Evolutionary conservation across 306 rosid genomes (phyloP).

Genomic region (Castanea crenata): DNA sequence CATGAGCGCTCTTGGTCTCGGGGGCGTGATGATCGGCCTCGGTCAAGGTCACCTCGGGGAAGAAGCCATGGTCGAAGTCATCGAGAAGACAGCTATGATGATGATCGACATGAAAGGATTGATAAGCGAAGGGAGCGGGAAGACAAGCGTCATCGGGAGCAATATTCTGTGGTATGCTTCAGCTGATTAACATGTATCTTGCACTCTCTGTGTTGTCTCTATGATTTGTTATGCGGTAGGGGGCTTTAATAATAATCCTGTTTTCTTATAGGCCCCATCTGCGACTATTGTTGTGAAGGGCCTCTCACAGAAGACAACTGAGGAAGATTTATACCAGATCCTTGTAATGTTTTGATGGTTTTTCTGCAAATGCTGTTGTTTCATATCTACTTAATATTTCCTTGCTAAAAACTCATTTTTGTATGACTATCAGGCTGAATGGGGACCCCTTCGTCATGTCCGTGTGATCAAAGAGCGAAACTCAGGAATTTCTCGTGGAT

Average conservation of each 20-base stretch:
- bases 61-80: conserved; percentile 78
- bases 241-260: conserved; percentile 20
- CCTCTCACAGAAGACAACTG: conserved; percentile 89
- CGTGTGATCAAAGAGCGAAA: conserved; percentile 96
- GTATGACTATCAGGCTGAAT: conserved; percentile 67
- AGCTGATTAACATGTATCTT: background rate
- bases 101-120: conserved; percentile 63
- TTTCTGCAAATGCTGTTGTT: conserved; percentile 22
- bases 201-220: conserved; percentile 12
- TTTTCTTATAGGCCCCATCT: conserved; percentile 80
- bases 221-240: background rate
- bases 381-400: conserved; percentile 2
- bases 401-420: conserved; percentile 14
- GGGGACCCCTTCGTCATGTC: conserved; percentile 98
- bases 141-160: conserved; percentile 70
- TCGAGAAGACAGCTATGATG: conserved; percentile 80
- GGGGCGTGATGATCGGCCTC: conserved; percentile 72
- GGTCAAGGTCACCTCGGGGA: conserved; percentile 90
- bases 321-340: conserved; percentile 93
- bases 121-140: conserved; percentile 83
- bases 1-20: conserved; percentile 68
- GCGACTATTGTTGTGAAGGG: conserved; percentile 98
- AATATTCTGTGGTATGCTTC: conserved; percentile 69
- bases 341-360: conserved; percentile 61
- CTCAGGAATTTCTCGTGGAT: conserved; percentile 94